These are phyloP conservation scores for Cutaneotrichosporon cutaneum DNA, from an alignment of 1,284 basidiomycete genomes.

Conservation along the genomic window DNA sequence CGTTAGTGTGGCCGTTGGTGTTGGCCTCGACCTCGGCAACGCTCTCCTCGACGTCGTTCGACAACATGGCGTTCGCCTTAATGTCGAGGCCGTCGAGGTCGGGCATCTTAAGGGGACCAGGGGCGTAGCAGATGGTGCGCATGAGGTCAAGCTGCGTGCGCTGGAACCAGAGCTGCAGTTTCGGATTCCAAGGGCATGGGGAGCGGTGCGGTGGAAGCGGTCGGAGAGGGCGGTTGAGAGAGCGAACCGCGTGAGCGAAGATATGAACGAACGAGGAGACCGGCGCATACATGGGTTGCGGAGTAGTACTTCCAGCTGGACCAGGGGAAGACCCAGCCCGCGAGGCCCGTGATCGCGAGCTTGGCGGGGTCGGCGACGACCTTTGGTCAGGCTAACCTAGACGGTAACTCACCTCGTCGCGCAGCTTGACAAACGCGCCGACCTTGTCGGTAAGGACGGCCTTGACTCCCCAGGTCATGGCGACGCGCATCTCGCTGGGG, in stretches of 20 bases:
- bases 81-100: slow-evolving; percentile 29
- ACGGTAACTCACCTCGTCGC: slow-evolving; percentile 42
- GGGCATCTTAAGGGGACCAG: slow-evolving; percentile 39
- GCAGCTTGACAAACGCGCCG: slow-evolving; percentile 38
- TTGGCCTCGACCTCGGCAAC: not conserved
- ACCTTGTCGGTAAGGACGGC: slow-evolving; percentile 82
- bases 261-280: slow-evolving; percentile 27
- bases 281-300: slow-evolving; percentile 46
- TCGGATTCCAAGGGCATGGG: slow-evolving; percentile 12
- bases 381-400: slow-evolving; percentile 23
- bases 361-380: slow-evolving; percentile 35
- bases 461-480: slow-evolving; percentile 84
- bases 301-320: slow-evolving; percentile 50
- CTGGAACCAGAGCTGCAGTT: slow-evolving; percentile 36
- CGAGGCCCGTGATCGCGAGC: slow-evolving; percentile 35
- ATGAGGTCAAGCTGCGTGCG: slow-evolving; percentile 47
- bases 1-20: slow-evolving; percentile 5
- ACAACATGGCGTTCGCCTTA: not conserved
- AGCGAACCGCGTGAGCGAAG: slow-evolving; percentile 44
- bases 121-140: slow-evolving; percentile 45
- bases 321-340: slow-evolving; percentile 46
- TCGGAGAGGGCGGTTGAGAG: slow-evolving; percentile 16
- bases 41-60: not conserved
- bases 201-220: not conserved
- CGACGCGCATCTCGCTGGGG: slow-evolving; percentile 86